Conservation (phyloP, 257 asterid genomes). For the Ligustrum vulgare region DNA sequence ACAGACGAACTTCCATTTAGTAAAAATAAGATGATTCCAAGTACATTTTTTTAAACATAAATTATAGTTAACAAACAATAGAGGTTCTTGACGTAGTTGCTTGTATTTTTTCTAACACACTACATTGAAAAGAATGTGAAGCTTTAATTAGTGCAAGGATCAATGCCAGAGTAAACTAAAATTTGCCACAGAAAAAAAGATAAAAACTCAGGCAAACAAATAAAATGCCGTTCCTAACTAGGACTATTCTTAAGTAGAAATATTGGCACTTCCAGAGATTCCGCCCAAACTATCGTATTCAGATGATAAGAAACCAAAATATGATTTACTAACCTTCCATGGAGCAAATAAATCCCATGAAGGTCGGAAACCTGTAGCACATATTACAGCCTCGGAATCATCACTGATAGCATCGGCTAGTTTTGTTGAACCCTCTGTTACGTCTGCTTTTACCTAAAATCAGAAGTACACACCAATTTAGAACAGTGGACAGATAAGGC, state of each 20-base stretch:
- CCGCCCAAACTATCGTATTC: neutral
- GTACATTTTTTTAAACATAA: neutral
- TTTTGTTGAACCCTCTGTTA: conserved; percentile 77
- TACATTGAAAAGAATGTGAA: too few species aligned
- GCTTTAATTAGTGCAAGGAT: too few species aligned
- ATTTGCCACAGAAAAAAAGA: too few species aligned
- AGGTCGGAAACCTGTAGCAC: conserved; percentile 89
- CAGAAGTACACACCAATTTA: neutral
- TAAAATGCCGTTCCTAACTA: neutral
- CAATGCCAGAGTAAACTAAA: too few species aligned
- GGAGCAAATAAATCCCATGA: conserved; percentile 82
- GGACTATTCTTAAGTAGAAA: neutral
- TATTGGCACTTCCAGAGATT: neutral
- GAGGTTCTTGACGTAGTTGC: neutral
- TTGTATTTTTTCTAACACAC: neutral
- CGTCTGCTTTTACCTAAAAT: conserved; percentile 88
- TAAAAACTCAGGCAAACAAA: neutral
- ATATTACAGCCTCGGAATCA: conserved; percentile 89
- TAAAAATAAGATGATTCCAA: neutral
- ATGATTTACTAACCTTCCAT: conserved; percentile 67
- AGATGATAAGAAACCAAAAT: conserved; percentile 1
- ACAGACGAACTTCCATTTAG: neutral
- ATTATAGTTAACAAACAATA: neutral
- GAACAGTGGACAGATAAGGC: neutral
- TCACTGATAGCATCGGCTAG: conserved; percentile 82